phyloP scores from a whole-genome alignment of 2,329 filamentous ascomycete genomes.

The Metarhizium guizhouense region DNA sequence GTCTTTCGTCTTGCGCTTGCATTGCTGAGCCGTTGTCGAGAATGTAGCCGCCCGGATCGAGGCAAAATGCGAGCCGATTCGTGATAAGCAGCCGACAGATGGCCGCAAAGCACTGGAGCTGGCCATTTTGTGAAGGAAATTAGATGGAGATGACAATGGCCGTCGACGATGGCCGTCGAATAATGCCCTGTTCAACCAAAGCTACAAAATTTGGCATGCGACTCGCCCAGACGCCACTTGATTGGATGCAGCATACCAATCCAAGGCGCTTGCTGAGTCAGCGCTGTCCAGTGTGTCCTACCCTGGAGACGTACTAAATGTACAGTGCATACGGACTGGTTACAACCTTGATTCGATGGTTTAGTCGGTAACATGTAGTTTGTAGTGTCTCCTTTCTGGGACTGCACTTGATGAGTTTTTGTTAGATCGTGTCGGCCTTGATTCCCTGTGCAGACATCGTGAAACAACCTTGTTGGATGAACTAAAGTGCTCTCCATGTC shows the following conservation, averaged over 20 bases:
- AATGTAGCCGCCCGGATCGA: slow-evolving; percentile 25
- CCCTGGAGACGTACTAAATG: background rate
- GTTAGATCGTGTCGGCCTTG: too few species aligned
- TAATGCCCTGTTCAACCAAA: background rate
- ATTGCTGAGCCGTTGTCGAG: slow-evolving; percentile 46
- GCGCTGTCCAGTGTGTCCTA: background rate
- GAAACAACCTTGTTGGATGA: too few species aligned
- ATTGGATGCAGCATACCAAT: background rate
- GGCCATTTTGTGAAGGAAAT: slow-evolving; percentile 17
- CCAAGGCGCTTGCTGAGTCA: background rate
- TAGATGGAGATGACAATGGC: background rate
- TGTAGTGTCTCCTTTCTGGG: too few species aligned
- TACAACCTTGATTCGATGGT: too few species aligned
- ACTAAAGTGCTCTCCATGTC: too few species aligned
- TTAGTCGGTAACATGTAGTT: too few species aligned
- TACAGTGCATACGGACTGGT: background rate
- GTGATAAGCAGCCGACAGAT: slow-evolving; percentile 14
- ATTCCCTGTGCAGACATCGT: too few species aligned
- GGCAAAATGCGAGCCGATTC: slow-evolving; percentile 2
- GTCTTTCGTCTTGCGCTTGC: slow-evolving; percentile 51
- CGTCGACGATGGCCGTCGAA: background rate
- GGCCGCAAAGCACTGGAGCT: slow-evolving; percentile 19
- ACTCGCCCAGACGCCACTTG: background rate
- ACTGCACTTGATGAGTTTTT: too few species aligned
- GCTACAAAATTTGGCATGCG: slow-evolving; percentile 2